Evolutionary conservation across 2,329 filamentous ascomycete species (phyloP).

Genomic region (Clarireedia sp.): DNA sequence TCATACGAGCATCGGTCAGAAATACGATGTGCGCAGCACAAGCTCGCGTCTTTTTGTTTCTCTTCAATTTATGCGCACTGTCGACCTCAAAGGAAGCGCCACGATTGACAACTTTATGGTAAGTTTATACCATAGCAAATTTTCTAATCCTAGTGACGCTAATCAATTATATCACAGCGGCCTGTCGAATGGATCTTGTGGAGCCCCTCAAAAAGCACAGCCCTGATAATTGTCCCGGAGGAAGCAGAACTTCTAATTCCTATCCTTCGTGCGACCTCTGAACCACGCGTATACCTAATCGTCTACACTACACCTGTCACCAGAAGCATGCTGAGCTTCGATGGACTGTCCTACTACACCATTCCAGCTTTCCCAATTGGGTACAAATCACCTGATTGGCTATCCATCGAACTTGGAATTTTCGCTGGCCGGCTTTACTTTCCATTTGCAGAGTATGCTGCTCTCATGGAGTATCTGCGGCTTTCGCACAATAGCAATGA

Average conservation of each 20-base stretch:
- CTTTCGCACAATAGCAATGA: slow-evolving; percentile 13
- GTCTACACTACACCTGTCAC: slow-evolving; percentile 54
- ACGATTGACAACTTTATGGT: slow-evolving; percentile 34
- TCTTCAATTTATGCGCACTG: slow-evolving; percentile 41
- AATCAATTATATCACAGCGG: slow-evolving; percentile 25
- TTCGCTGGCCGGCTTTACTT: slow-evolving; percentile 55
- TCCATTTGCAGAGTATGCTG: slow-evolving; percentile 38
- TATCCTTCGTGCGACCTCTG: slow-evolving; percentile 27
- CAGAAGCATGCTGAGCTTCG: slow-evolving; percentile 51
- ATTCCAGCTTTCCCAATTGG: slow-evolving; percentile 38
- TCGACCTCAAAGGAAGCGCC: slow-evolving; percentile 27
- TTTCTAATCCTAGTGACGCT: background rate
- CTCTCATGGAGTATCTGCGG: slow-evolving; percentile 22
- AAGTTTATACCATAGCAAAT: slow-evolving; percentile 1
- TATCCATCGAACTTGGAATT: slow-evolving; percentile 51
- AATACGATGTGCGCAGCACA: slow-evolving; percentile 26
- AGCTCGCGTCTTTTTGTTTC: slow-evolving; percentile 33
- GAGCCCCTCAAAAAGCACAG: slow-evolving; percentile 38
- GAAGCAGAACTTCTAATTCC: slow-evolving; percentile 51
- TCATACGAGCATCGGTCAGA: slow-evolving; percentile 32
- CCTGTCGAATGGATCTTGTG: slow-evolving; percentile 56
- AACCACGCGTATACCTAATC: slow-evolving; percentile 37
- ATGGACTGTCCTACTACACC: slow-evolving; percentile 43
- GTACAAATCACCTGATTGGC: slow-evolving; percentile 42
- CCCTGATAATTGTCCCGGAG: slow-evolving; percentile 52